Conservation (phyloP, 495 filamentous ascomycete species). For the Hypoxylon cercidicola region DNA sequence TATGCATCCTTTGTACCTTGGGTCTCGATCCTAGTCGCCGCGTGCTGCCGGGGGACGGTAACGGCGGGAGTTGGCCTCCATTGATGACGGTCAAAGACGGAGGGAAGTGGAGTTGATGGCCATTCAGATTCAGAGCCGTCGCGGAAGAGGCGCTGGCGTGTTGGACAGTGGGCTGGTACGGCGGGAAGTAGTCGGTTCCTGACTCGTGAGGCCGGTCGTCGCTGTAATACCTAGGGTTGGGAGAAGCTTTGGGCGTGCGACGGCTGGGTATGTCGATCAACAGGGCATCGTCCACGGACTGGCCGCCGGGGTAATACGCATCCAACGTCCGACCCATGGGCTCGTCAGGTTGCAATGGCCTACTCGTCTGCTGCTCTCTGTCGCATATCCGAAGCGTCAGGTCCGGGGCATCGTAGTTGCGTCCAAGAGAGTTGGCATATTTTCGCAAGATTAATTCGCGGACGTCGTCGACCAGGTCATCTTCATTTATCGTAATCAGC, state of each 20-base stretch:
- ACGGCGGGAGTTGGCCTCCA: constrained; percentile 79
- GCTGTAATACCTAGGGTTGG: constrained; percentile 68
- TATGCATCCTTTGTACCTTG: constrained; percentile 73
- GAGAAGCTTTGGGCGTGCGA: constrained; percentile 85
- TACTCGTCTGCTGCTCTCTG: constrained; percentile 83
- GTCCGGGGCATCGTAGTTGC: constrained; percentile 89
- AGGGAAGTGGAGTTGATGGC: constrained; percentile 51
- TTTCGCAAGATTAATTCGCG: constrained; percentile 92
- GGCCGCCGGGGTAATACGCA: constrained; percentile 86
- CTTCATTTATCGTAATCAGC: constrained; percentile 82
- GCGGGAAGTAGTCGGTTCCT: constrained; percentile 88
- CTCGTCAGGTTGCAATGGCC: constrained; percentile 86
- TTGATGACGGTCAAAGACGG: constrained; percentile 80
- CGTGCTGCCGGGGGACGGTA: constrained; percentile 84
- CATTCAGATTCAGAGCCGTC: constrained; percentile 45
- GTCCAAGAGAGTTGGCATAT: constrained; percentile 91
- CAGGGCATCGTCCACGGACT: constrained; percentile 89
- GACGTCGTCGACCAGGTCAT: constrained; percentile 94
- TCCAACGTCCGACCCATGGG: constrained; percentile 81
- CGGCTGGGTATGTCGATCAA: constrained; percentile 86
- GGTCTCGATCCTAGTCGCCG: constrained; percentile 61
- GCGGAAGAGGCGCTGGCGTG: constrained; percentile 40
- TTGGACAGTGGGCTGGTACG: constrained; percentile 71
- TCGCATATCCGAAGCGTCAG: constrained; percentile 84
- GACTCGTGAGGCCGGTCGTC: constrained; percentile 75